phyloP scores from a whole-genome alignment of 1,284 basidiomycete genomes.

The Cystobasidiaceae sp. region DNA sequence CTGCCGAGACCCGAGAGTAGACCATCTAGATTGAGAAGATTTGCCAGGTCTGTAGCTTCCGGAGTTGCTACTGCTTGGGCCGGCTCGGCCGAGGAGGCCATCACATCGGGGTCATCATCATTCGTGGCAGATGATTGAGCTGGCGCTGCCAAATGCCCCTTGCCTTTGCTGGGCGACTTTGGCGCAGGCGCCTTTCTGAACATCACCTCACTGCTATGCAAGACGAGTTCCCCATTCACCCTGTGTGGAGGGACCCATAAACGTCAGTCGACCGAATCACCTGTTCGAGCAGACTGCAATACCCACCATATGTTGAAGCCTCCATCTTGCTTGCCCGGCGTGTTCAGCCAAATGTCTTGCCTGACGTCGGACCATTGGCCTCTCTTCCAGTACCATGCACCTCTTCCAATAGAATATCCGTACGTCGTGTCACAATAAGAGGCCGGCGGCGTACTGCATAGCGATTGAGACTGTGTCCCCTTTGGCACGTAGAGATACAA shows the following conservation, averaged over 20 bases:
- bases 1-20: neutral
- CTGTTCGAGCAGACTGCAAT: too few relatives aligned
- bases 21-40: neutral
- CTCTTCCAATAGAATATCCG: conserved; percentile 67
- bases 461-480: conserved; percentile 47
- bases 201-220: conserved; percentile 37
- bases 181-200: conserved; percentile 38
- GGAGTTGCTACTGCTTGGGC: too few relatives aligned
- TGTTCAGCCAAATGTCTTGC: conserved; percentile 64
- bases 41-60: conserved; percentile 8
- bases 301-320: conserved; percentile 37
- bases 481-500: conserved; percentile 57
- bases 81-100: conserved; percentile 23
- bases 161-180: conserved; percentile 4
- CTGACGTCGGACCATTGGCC: conserved; percentile 64
- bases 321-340: conserved; percentile 53
- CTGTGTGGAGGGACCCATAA: neutral
- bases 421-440: conserved; percentile 62
- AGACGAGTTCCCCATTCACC: conserved; percentile 39
- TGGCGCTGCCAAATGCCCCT: too few relatives aligned
- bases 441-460: conserved; percentile 56
- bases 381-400: conserved; percentile 60
- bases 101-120: neutral
- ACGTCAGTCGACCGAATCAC: neutral
- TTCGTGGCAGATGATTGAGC: conserved; percentile 21